Percentiles rank a stretch among this genome's conserved stretches.
Evolutionary conservation across 75 land plant species (phyloP).

Genomic region (Sequoia sempervirens): DNA sequence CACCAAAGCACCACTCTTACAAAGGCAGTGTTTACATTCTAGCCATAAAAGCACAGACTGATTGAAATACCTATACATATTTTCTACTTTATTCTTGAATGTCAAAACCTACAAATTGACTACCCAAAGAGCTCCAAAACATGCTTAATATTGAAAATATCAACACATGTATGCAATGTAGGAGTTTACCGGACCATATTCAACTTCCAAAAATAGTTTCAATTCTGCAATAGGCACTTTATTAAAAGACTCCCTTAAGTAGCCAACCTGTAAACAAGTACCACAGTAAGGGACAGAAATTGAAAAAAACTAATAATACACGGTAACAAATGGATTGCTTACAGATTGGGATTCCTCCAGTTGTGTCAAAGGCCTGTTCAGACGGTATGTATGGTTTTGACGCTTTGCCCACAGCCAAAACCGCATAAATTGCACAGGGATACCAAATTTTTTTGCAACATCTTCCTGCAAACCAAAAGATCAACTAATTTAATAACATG

Average conservation of each 20-base stretch:
- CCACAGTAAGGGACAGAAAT: not conserved
- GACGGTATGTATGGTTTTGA: conserved; percentile 96
- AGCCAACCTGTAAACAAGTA: conserved; percentile 62
- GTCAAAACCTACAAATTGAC: not conserved
- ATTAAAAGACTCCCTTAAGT: conserved; percentile 75
- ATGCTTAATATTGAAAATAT: not conserved
- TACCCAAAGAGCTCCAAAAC: not conserved
- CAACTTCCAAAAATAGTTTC: conserved; percentile 89
- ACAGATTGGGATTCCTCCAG: conserved; percentile 86
- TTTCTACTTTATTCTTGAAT: not conserved
- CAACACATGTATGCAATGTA: not conserved
- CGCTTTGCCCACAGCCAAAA: conserved; percentile 98
- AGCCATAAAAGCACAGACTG: not conserved
- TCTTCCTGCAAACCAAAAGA: conserved; percentile 60
- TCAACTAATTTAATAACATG: too few species aligned
- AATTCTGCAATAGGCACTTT: conserved; percentile 85
- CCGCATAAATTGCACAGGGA: conserved; percentile 71
- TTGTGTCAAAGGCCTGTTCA: conserved; percentile 76
- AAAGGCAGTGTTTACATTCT: not conserved
- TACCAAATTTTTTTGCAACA: conserved; percentile 74
- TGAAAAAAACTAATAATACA: not conserved
- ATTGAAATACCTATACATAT: not conserved
- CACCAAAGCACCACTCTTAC: not conserved
- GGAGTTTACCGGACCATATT: conserved; percentile 53
- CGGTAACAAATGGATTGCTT: conserved; percentile 5